phyloP scores from a whole-genome alignment of 495 filamentous ascomycete species.

The Paragyromitra xinjiangensis region DNA sequence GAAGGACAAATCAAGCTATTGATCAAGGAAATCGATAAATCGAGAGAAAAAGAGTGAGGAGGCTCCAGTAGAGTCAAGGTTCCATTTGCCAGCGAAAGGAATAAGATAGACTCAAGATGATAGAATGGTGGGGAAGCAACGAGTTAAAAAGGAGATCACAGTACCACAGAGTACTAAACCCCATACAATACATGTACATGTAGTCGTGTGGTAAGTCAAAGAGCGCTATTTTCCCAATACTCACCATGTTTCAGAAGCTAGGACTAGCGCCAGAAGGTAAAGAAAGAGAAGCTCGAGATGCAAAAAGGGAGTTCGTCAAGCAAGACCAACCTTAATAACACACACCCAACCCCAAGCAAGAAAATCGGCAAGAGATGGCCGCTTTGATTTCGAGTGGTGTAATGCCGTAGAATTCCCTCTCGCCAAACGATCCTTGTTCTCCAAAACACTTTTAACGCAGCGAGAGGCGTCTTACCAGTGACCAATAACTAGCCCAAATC shows the following conservation, averaged over 20 bases:
- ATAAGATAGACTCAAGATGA: background rate
- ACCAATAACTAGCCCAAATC: background rate
- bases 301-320: conserved; percentile 9
- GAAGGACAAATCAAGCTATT: conserved; percentile 2
- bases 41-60: background rate
- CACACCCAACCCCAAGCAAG: background rate
- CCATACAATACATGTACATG: background rate
- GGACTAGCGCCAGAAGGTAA: conserved; percentile 3
- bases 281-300: conserved; percentile 12
- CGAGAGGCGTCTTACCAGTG: background rate
- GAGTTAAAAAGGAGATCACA: conserved; percentile 3
- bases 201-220: background rate
- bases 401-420: background rate
- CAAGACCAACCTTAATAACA: conserved; percentile 3
- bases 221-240: background rate
- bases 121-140: conserved; percentile 1
- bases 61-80: conserved; percentile 5
- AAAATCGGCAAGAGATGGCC: conserved; percentile 3
- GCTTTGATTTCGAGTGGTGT: background rate
- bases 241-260: conserved; percentile 4
- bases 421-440: background rate
- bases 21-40: conserved; percentile 9
- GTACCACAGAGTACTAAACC: conserved; percentile 1
- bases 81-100: conserved; percentile 27
- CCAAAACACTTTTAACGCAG: no score